Evolutionary conservation across 768 basidiomycete species (phyloP).

Genomic region (Mycena venus): DNA sequence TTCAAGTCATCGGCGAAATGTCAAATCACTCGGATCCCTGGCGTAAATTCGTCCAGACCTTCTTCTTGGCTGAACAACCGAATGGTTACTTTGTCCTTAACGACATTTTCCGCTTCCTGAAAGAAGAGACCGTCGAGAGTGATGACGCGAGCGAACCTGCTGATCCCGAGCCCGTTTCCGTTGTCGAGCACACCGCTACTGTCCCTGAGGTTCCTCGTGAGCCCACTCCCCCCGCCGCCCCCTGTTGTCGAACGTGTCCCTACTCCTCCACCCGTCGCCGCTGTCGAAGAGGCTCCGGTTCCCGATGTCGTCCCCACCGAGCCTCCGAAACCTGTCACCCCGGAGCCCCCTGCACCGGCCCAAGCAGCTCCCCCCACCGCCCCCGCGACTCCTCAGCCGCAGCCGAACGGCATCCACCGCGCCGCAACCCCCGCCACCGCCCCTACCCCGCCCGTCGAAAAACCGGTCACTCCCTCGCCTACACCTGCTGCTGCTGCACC

Average conservation of each 20-base stretch:
- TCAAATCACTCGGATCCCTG: slow-evolving; percentile 92
- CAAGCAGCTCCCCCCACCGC: slow-evolving; percentile 49
- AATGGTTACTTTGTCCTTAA: slow-evolving; percentile 99
- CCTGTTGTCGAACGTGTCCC: slow-evolving; percentile 48
- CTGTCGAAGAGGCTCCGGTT: slow-evolving; percentile 58
- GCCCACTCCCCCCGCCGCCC: slow-evolving; percentile 58
- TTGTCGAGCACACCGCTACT: slow-evolving; percentile 46
- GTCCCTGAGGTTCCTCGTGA: slow-evolving; percentile 49
- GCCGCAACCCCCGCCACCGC: slow-evolving; percentile 49
- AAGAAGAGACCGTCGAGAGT: slow-evolving; percentile 90
- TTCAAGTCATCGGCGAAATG: slow-evolving; percentile 99
- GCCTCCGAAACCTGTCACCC: slow-evolving; percentile 32
- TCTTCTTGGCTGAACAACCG: slow-evolving; percentile 99
- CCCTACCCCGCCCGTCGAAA: slow-evolving; percentile 42
- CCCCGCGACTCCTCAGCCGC: slow-evolving; percentile 45
- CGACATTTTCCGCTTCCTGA: slow-evolving; percentile 99
- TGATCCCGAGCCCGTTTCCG: slow-evolving; percentile 45
- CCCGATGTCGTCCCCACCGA: slow-evolving; percentile 48
- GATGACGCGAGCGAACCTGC: slow-evolving; percentile 73
- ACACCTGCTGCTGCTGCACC: slow-evolving; percentile 48
- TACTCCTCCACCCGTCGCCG: slow-evolving; percentile 42
- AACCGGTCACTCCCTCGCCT: slow-evolving; percentile 41
- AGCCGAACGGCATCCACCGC: slow-evolving; percentile 56
- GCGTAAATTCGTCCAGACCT: slow-evolving; percentile 99
- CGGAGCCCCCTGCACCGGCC: slow-evolving; percentile 48